Evolutionary conservation across 169 alveolate genomes (phyloP).

Genomic region (Miamiensis avidus): DNA sequence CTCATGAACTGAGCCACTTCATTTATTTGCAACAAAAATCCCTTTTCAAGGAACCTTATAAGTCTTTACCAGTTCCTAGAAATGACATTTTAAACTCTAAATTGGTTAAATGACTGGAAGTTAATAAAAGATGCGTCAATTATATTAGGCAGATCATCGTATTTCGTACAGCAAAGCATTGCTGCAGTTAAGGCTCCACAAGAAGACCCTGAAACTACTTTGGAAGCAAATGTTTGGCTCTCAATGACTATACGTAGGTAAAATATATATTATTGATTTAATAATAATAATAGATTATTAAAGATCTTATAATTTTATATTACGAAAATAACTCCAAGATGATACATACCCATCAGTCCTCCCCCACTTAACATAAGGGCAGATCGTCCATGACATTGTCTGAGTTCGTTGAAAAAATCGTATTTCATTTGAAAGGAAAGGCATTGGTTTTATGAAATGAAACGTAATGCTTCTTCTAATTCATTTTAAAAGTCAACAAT

Average conservation of each 20-base stretch:
- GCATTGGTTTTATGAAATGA: constrained; percentile 30
- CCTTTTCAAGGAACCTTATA: constrained; percentile 28
- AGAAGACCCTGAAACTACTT: constrained; percentile 71
- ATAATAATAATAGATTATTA: too few relatives aligned
- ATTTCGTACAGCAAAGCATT: constrained; percentile 35
- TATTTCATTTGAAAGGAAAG: constrained; percentile 40
- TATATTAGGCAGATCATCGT: constrained; percentile 53
- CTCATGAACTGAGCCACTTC: constrained; percentile 38
- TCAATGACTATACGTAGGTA: constrained; percentile 50
- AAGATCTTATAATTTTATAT: too few relatives aligned
- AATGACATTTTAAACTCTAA: background rate
- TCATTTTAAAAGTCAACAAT: constrained; percentile 62
- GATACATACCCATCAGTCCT: constrained; percentile 67
- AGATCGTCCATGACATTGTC: constrained; percentile 69
- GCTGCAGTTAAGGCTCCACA: constrained; percentile 71
- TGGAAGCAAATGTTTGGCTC: constrained; percentile 63
- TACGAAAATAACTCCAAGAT: constrained; percentile 54
- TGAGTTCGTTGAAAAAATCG: constrained; percentile 64
- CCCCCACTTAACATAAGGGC: constrained; percentile 76
- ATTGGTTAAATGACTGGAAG: background rate
- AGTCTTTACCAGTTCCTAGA: constrained; percentile 13
- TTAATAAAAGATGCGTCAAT: background rate
- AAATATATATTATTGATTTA: too few relatives aligned
- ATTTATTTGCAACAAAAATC: constrained; percentile 15
- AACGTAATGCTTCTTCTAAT: constrained; percentile 47